phyloP scores from a whole-genome alignment of 225 moss, liverwort and hornwort genomes.

The Sphagnum tenellum region DNA sequence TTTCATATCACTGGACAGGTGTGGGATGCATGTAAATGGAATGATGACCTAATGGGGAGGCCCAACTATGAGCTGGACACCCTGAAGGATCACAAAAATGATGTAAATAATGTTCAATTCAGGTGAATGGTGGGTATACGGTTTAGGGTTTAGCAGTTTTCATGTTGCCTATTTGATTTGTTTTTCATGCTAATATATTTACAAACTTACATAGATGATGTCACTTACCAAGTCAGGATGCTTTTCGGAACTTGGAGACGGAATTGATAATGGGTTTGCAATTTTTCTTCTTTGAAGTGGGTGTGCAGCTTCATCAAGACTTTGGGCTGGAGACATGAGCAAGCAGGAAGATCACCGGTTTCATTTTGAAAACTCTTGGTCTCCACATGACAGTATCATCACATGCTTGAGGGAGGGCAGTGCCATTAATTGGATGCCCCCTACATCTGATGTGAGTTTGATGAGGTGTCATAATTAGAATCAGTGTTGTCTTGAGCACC shows the following conservation, averaged over 20 bases:
- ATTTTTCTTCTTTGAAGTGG: conserved; percentile 48
- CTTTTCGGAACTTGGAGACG: background rate
- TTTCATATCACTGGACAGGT: conserved; percentile 38
- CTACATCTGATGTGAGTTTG: conserved; percentile 62
- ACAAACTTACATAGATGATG: too few species aligned
- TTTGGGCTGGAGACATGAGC: conserved; percentile 34
- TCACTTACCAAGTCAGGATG: background rate
- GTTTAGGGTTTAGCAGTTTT: too few species aligned
- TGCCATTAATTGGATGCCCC: conserved; percentile 94
- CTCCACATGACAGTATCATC: conserved; percentile 92
- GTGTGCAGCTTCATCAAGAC: conserved; percentile 86
- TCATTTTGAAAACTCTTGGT: conserved; percentile 79
- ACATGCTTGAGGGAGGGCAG: conserved; percentile 97
- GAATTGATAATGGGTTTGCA: background rate
- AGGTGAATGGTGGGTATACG: conserved; percentile 32
- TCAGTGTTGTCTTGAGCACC: too few species aligned
- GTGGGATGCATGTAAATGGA: conserved; percentile 97
- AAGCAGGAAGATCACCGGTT: conserved; percentile 44
- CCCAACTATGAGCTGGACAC: conserved; percentile 94
- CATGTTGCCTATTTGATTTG: too few species aligned
- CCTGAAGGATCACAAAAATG: conserved; percentile 85
- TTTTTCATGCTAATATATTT: too few species aligned
- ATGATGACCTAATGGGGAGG: conserved; percentile 79
- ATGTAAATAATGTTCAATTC: conserved; percentile 97
- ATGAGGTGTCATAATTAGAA: too few species aligned